Evolutionary conservation across 495 filamentous ascomycete species (phyloP).

Genomic region (Penicillium cataractarum): DNA sequence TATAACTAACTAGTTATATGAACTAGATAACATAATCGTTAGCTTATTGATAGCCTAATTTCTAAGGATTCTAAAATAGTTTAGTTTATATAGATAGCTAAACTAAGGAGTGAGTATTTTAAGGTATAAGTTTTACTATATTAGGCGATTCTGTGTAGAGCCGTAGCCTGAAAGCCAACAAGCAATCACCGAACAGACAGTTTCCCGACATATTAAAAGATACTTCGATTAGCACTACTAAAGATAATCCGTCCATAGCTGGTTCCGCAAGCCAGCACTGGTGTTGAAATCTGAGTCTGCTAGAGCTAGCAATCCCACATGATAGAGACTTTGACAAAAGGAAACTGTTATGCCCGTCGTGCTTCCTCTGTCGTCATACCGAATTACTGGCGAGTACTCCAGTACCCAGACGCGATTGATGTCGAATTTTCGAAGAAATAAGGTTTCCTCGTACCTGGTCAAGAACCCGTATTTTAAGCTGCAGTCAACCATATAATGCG

Average conservation of each 20-base stretch:
- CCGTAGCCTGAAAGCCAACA: too few species aligned
- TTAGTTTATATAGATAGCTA: too few species aligned
- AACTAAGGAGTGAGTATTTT: too few species aligned
- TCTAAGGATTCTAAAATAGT: too few species aligned
- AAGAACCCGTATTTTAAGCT: conserved; percentile 5
- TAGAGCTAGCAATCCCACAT: conserved; percentile 4
- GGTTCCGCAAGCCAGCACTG: not conserved
- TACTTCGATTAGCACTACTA: too few species aligned
- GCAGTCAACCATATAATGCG: not conserved
- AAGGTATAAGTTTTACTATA: too few species aligned
- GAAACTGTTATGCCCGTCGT: not conserved
- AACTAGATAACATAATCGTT: too few species aligned
- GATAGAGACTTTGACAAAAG: conserved; percentile 5
- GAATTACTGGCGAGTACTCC: conserved; percentile 10
- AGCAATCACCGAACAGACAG: too few species aligned
- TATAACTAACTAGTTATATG: too few species aligned
- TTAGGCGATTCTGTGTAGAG: too few species aligned
- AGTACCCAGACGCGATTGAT: conserved; percentile 1
- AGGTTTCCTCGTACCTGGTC: conserved; percentile 2
- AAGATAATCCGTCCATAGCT: conserved; percentile 7
- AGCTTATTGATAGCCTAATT: too few species aligned
- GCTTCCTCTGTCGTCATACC: not conserved
- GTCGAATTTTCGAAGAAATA: conserved; percentile 9
- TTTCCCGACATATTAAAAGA: too few species aligned
- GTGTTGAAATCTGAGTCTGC: conserved; percentile 1